A percentile compares a stretch with the other conserved stretches of the same genome.
phyloP scores from a whole-genome alignment of 345 rosid species.

The Eutrema yunnanense region DNA sequence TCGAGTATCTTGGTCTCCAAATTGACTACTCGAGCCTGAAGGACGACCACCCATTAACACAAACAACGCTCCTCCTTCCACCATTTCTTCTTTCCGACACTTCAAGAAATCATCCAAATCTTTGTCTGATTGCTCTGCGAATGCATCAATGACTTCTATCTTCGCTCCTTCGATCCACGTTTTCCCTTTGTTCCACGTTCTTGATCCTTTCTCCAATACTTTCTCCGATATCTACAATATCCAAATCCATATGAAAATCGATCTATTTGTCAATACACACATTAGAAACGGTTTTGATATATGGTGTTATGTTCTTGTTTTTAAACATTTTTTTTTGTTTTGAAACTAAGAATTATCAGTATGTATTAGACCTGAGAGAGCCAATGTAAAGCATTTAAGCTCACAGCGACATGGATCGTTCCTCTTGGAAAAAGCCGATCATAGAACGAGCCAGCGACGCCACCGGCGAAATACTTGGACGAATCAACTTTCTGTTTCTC shows the following conservation, averaged over 20 bases:
- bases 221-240: conserved; percentile 40
- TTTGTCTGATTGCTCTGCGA: conserved; percentile 43
- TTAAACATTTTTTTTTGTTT: background rate
- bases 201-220: conserved; percentile 39
- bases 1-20: conserved; percentile 43
- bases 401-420: conserved; percentile 48
- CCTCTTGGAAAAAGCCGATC: conserved; percentile 44
- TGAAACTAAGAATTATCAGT: background rate
- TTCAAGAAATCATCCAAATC: conserved; percentile 47
- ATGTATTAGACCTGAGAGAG: conserved; percentile 43
- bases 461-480: conserved; percentile 34
- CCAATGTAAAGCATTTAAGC: conserved; percentile 67
- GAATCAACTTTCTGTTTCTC: conserved; percentile 8
- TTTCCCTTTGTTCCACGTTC: conserved; percentile 50
- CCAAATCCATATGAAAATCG: background rate
- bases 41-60: conserved; percentile 53
- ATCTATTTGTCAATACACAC: background rate
- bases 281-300: background rate
- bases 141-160: conserved; percentile 48
- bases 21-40: conserved; percentile 34
- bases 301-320: background rate
- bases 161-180: conserved; percentile 58
- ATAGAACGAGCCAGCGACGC: conserved; percentile 59
- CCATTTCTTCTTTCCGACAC: conserved; percentile 53
- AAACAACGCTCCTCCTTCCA: conserved; percentile 50